These are phyloP conservation scores for Citrullus mucosospermus DNA, from an alignment of 306 rosid genomes.

Conservation along the genomic window DNA sequence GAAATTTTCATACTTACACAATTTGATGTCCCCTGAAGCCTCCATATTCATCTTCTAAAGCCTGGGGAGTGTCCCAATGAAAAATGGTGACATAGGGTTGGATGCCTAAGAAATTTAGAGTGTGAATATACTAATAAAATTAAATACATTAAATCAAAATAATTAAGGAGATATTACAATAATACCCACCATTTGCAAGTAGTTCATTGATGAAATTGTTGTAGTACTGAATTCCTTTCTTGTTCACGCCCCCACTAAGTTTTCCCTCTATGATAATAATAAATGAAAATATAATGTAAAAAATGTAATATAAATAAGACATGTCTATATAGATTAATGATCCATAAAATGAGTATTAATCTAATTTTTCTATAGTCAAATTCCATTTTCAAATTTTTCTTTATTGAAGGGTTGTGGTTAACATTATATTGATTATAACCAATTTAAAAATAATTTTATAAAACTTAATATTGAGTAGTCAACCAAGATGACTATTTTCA, in stretches of 20 bases:
- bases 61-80: conserved; percentile 58
- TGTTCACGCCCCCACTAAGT: conserved; percentile 42
- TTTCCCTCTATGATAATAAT: conserved; percentile 30
- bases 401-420: background rate
- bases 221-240: conserved; percentile 44
- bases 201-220: conserved; percentile 50
- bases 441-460: background rate
- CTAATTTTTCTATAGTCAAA: background rate
- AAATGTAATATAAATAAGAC: background rate
- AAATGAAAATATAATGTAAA: background rate
- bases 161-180: background rate
- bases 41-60: conserved; percentile 38
- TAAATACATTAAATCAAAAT: background rate
- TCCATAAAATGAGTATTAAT: background rate
- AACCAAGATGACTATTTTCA: background rate
- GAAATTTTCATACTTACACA: conserved; percentile 9
- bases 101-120: conserved; percentile 14
- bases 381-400: background rate
- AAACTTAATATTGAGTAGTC: background rate
- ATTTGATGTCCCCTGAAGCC: conserved; percentile 33
- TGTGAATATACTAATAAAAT: background rate
- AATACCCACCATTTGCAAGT: conserved; percentile 25
- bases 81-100: conserved; percentile 44
- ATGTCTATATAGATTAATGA: background rate
- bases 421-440: background rate